A percentile compares a stretch with the other conserved stretches of the same genome.
These are phyloP conservation scores for Pseudogymnoascus sp. DNA, from an alignment of 2,329 filamentous ascomycete species.

Conservation along the genomic window DNA sequence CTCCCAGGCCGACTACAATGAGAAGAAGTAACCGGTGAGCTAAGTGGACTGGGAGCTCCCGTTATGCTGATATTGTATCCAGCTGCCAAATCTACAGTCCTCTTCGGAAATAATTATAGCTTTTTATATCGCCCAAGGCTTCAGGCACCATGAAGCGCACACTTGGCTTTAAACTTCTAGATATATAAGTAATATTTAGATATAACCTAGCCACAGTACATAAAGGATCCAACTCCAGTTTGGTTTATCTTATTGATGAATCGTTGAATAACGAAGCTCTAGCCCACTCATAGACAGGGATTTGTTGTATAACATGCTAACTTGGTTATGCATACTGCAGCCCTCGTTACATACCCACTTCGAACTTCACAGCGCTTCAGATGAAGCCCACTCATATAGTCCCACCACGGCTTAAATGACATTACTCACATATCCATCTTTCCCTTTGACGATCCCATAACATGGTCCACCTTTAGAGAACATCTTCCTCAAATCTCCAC, in stretches of 20 bases:
- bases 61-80: neutral
- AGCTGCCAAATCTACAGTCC: neutral
- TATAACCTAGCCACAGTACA: neutral
- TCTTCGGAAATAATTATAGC: neutral
- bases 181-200: neutral
- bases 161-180: neutral
- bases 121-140: neutral
- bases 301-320: neutral
- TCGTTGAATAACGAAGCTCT: neutral
- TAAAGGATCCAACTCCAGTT: neutral
- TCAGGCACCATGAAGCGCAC: neutral
- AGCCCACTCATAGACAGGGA: neutral
- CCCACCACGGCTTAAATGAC: neutral
- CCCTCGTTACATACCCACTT: neutral
- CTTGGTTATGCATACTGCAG: neutral
- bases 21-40: neutral
- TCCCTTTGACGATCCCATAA: constrained; percentile 21
- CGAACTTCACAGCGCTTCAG: neutral
- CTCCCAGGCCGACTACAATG: neutral
- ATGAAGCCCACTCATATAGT: neutral
- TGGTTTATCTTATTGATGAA: neutral
- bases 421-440: constrained; percentile 11
- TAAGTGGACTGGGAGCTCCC: neutral
- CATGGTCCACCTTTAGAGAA: constrained; percentile 42
- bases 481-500: constrained; percentile 45